These are phyloP conservation scores for Salix viminalis DNA, from an alignment of 345 rosid species.

Conservation along the genomic window DNA sequence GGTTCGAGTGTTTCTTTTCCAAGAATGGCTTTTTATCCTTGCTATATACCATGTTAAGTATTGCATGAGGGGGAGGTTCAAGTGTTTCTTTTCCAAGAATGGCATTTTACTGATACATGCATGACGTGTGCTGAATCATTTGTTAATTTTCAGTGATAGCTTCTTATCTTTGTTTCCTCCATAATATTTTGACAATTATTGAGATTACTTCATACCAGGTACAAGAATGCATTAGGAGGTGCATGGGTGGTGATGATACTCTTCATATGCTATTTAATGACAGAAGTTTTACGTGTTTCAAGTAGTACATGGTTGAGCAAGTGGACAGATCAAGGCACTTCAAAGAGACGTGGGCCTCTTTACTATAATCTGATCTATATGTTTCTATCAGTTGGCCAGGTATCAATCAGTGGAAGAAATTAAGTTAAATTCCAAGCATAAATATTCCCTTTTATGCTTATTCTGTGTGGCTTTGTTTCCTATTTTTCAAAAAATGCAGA, in stretches of 20 bases:
- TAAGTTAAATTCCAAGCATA: neutral
- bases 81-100: neutral
- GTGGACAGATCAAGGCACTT: slow-evolving; percentile 80
- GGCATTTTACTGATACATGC: neutral
- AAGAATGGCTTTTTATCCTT: neutral
- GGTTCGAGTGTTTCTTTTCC: neutral
- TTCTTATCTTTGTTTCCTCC: neutral
- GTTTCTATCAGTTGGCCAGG: slow-evolving; percentile 81
- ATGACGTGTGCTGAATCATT: neutral
- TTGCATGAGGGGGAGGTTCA: too few relatives aligned
- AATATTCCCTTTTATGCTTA: neutral
- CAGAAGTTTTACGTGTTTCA: slow-evolving; percentile 82
- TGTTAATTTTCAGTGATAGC: neutral
- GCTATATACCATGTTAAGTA: too few relatives aligned
- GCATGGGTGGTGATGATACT: slow-evolving; percentile 83
- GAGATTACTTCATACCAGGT: slow-evolving; percentile 42
- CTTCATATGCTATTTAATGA: slow-evolving; percentile 61
- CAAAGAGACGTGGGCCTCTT: slow-evolving; percentile 48
- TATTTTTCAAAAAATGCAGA: neutral
- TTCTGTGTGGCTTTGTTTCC: neutral
- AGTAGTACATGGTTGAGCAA: slow-evolving; percentile 95
- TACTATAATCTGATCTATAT: slow-evolving; percentile 77
- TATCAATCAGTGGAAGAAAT: slow-evolving; percentile 22
- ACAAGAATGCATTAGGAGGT: slow-evolving; percentile 95
- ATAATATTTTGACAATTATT: neutral